Conservation (phyloP, 768 basidiomycete species). For the Phylloporus sp. region DNA sequence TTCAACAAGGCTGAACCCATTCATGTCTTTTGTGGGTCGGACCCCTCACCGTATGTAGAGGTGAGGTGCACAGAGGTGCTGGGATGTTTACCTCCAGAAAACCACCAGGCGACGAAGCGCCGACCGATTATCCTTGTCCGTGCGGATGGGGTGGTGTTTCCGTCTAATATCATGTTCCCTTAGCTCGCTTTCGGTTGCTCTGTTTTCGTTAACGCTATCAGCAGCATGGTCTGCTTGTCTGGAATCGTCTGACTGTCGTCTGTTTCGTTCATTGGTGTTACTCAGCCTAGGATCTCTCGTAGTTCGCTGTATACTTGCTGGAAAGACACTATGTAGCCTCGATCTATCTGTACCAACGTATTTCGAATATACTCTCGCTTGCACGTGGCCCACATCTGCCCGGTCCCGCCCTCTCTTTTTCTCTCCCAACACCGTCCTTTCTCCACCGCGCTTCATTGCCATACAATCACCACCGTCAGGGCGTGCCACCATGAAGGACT, state of each 20-base stretch:
- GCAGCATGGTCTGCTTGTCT: constrained; percentile 28
- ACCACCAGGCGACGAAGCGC: constrained; percentile 59
- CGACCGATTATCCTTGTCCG: constrained; percentile 80
- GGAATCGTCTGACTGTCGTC: constrained; percentile 21
- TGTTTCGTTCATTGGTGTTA: constrained; percentile 15
- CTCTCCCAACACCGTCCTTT: constrained; percentile 8
- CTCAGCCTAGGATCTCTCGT: constrained; percentile 29
- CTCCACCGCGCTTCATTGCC: constrained; percentile 18
- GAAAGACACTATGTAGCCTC: constrained; percentile 32
- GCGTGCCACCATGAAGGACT: neutral
- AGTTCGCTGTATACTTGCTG: constrained; percentile 29
- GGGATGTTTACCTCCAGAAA: constrained; percentile 76
- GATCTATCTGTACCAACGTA: constrained; percentile 22
- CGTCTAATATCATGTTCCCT: constrained; percentile 77
- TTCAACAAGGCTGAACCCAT: constrained; percentile 81
- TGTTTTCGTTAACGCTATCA: constrained; percentile 22
- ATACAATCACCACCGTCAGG: too few species aligned
- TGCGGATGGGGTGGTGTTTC: constrained; percentile 84
- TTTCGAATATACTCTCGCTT: constrained; percentile 16
- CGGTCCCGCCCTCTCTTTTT: neutral
- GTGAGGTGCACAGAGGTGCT: constrained; percentile 84
- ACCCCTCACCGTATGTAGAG: constrained; percentile 84
- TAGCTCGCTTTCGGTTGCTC: constrained; percentile 35
- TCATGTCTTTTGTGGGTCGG: constrained; percentile 81
- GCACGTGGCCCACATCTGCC: neutral